phyloP scores from a whole-genome alignment of 805 yeast species.

The Teunomyces cretensis region DNA sequence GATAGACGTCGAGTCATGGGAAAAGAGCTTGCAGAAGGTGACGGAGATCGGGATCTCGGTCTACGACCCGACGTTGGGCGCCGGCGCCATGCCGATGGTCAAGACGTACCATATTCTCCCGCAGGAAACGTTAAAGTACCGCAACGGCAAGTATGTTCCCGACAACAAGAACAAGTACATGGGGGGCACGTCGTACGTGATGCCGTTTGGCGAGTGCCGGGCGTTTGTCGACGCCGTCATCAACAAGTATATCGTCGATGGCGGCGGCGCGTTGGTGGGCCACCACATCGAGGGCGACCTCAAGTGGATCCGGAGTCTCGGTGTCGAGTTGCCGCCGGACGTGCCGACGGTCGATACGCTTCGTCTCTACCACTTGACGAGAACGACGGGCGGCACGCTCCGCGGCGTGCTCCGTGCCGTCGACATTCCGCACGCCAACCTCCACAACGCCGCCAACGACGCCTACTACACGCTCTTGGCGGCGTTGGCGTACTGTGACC shows the following conservation, averaged over 20 bases:
- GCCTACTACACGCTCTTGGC: constrained; percentile 28
- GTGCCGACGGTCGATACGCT: constrained; percentile 20
- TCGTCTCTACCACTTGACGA: constrained; percentile 13
- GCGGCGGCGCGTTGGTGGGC: constrained; percentile 20
- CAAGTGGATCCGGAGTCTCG: constrained; percentile 16
- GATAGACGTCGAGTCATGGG: constrained; percentile 30
- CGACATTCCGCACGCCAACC: constrained; percentile 22
- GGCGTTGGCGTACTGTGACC: constrained; percentile 24
- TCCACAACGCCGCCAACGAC: constrained; percentile 31
- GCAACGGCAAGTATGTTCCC: constrained; percentile 21
- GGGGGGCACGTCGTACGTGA: constrained; percentile 21
- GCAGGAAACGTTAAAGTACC: constrained; percentile 15
- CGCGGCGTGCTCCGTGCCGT: constrained; percentile 19
- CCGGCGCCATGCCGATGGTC: constrained; percentile 17
- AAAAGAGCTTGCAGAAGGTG: constrained; percentile 12
- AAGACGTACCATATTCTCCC: constrained; percentile 19
- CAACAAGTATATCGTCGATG: constrained; percentile 14
- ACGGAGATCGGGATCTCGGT: constrained; percentile 27
- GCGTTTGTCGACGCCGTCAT: constrained; percentile 11
- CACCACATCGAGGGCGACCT: constrained; percentile 13
- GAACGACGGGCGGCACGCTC: constrained; percentile 18
- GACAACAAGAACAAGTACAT: constrained; percentile 19
- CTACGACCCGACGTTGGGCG: constrained; percentile 21
- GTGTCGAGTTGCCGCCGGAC: constrained; percentile 8
- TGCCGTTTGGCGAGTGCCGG: constrained; percentile 11